These are phyloP conservation scores for Cryptosporidium baileyi DNA, from an alignment of 169 alveolate species.

Conservation along the genomic window DNA sequence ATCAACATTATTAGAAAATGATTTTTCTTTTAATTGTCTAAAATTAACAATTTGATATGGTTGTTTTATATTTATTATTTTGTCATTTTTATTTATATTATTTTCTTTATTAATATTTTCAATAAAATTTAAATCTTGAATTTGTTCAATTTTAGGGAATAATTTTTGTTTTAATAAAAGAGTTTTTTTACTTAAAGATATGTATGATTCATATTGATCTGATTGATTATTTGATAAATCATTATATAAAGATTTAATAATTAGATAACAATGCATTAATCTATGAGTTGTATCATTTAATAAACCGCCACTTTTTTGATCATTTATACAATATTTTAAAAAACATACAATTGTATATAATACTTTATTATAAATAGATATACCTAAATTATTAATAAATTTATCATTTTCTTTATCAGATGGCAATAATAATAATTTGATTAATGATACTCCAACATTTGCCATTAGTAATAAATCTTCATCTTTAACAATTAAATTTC, in stretches of 20 bases:
- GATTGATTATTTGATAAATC: not conserved
- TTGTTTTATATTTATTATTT: not conserved
- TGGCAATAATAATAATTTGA: not conserved
- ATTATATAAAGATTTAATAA: slow-evolving; percentile 17
- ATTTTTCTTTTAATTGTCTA: slow-evolving; percentile 71
- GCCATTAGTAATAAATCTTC: slow-evolving; percentile 40
- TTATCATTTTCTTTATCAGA: not conserved
- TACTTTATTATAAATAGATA: slow-evolving; percentile 4
- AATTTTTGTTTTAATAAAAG: not conserved
- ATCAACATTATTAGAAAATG: slow-evolving; percentile 70
- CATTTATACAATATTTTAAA: slow-evolving; percentile 30
- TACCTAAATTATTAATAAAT: not conserved
- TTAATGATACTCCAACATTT: slow-evolving; percentile 43
- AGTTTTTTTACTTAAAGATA: not conserved
- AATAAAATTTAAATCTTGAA: too few species aligned
- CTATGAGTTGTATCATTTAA: slow-evolving; percentile 52
- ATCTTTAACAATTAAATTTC: slow-evolving; percentile 22
- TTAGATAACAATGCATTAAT: slow-evolving; percentile 27
- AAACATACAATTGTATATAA: slow-evolving; percentile 34
- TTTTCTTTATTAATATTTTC: not conserved
- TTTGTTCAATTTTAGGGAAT: not conserved
- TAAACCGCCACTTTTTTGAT: slow-evolving; percentile 52
- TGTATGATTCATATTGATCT: not conserved
- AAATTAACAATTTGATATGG: slow-evolving; percentile 53
- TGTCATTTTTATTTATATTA: not conserved